Base-by-base conservation (phyloP, 169 alveolate genomes). In the Theileria orientalis region DNA sequence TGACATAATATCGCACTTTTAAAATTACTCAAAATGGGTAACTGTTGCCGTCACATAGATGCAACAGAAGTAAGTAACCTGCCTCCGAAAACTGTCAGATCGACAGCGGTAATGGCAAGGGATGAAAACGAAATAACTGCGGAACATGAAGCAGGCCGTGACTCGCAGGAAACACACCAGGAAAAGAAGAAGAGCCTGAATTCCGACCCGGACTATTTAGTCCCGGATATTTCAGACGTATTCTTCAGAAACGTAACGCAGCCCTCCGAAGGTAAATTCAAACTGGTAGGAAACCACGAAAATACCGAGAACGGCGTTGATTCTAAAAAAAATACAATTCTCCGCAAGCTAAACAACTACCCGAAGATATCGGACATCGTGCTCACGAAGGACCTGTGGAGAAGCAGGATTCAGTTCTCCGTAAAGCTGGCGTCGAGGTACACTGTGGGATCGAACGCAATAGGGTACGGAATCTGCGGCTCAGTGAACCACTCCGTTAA, bases 381-480 rank as follows among this genome's bases (percentile, higher is more conserved):
- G 66, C 37, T 80, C 29, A 51, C 40, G 14, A 63, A 60, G 14
- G 88, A 80, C 56, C 21, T 80, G 16, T 80, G 88, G 88, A 30
- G 74, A 23, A 68, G 76, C 9, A 54, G 88, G 9, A 27, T 80
- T 0, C 19, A 70, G 16, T 57, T 37, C 42, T 14, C 32, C 33
- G 9, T 16, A 9, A 64, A 73, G 37, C 42, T 80, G 11, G 60
- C 59, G 23, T 27, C 21, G 25, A 21, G 47, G 30, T 80, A 80
- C 47, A 41, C 42, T 25, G 47, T 80, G 8, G 75, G 69, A 1
- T n/a, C 83, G 42, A 68, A 44, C 62, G 42, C 79, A 0, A 80
- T 80, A 23, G 88, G 88, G 9, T 60, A 21, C 68, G 88, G 88
- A n/a, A 82, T 80, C n/a, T 71, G 88, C 23, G 88, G 88, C 29